Evolutionary conservation across 2,329 filamentous ascomycete genomes (phyloP).

Genomic region (Bipolaris sorokiniana): DNA sequence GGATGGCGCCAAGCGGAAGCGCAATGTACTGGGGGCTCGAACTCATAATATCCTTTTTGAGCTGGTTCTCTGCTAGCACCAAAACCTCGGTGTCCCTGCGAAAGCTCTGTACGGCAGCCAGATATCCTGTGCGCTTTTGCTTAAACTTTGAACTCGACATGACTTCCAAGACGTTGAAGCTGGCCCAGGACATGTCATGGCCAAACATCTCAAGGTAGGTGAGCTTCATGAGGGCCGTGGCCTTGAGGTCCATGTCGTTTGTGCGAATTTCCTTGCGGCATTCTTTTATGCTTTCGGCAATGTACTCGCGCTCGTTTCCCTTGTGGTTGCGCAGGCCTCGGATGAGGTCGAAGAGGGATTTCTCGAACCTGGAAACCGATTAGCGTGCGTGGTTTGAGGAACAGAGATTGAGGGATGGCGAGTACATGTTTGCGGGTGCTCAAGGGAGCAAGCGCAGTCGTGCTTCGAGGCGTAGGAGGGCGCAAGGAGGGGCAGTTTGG

Average conservation of each 20-base stretch:
- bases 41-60: constrained; percentile 90
- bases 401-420: too few species aligned
- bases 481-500: constrained; percentile 40
- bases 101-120: constrained; percentile 95
- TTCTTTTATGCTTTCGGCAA: constrained; percentile 91
- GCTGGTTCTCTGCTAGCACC: constrained; percentile 93
- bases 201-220: constrained; percentile 99
- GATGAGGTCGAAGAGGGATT: constrained; percentile 98
- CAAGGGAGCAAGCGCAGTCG: constrained; percentile 25
- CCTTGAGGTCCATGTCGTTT: constrained; percentile 97
- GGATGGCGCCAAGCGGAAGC: constrained; percentile 86
- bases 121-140: constrained; percentile 93
- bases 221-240: constrained; percentile 91
- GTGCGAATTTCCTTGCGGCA: constrained; percentile 90
- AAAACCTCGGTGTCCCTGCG: constrained; percentile 93
- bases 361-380: constrained; percentile 82
- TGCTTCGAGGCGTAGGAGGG: constrained; percentile 21
- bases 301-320: constrained; percentile 92
- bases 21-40: constrained; percentile 77
- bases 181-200: constrained; percentile 99
- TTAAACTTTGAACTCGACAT: constrained; percentile 96
- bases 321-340: constrained; percentile 94
- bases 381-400: constrained; percentile 6
- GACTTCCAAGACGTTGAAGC: constrained; percentile 97
- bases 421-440: constrained; percentile 35